Conservation (phyloP, 2,329 filamentous ascomycete genomes). For the Aspergillus bombycis region DNA sequence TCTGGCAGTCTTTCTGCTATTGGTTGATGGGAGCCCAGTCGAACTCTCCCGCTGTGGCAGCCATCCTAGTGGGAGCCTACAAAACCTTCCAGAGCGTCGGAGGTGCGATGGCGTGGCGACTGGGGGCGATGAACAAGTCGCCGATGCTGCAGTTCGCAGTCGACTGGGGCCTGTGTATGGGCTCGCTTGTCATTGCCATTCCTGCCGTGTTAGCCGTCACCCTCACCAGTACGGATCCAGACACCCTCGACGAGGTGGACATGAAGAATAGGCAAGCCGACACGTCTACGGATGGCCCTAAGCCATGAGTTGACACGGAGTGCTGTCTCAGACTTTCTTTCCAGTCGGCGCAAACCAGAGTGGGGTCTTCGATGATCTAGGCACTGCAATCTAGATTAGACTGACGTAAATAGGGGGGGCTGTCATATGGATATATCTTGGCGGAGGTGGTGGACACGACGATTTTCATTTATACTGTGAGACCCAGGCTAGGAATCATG, state of each 20-base stretch:
- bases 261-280: not conserved
- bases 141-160: constrained; percentile 50
- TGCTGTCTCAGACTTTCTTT: not conserved
- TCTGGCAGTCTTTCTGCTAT: constrained; percentile 68
- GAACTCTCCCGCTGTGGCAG: constrained; percentile 46
- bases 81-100: constrained; percentile 51
- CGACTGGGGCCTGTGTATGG: constrained; percentile 53
- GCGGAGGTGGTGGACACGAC: not conserved
- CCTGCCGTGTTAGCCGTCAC: constrained; percentile 49
- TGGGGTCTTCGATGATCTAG: not conserved
- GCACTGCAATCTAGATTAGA: not conserved
- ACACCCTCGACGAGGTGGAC: not conserved
- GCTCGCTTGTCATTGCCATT: constrained; percentile 46
- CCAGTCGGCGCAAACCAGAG: not conserved
- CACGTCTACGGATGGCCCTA: not conserved
- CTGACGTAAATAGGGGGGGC: not conserved
- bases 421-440: not conserved
- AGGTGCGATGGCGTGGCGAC: constrained; percentile 52
- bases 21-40: constrained; percentile 58
- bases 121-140: constrained; percentile 42
- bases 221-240: not conserved
- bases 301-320: not conserved
- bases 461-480: not conserved
- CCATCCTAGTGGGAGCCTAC: constrained; percentile 52
- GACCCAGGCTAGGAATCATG: not conserved